Evolutionary conservation across 257 asterid genomes (phyloP).

Genomic region (Scutellaria baicalensis): DNA sequence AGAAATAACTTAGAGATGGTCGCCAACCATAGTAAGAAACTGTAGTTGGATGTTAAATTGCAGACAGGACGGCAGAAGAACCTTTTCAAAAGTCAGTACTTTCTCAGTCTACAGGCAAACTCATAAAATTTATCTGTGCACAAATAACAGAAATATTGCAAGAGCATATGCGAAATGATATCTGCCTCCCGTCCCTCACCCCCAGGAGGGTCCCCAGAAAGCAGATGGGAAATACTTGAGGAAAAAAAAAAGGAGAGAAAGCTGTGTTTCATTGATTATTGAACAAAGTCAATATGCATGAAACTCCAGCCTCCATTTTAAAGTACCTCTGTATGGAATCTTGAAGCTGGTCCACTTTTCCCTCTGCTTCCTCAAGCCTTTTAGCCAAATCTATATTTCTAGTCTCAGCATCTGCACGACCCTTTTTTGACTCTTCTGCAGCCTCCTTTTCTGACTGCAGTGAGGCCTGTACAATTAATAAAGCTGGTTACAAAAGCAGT

Average conservation of each 20-base stretch:
- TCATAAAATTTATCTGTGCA: background rate
- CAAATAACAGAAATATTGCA: constrained; percentile 2
- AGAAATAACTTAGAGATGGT: background rate
- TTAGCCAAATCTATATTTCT: constrained; percentile 52
- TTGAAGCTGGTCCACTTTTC: constrained; percentile 73
- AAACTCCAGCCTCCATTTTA: background rate
- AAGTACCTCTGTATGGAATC: constrained; percentile 79
- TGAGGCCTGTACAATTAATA: constrained; percentile 46
- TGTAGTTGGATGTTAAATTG: background rate
- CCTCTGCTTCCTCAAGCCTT: constrained; percentile 65
- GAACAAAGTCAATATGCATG: background rate
- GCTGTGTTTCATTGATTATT: background rate
- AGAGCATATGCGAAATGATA: background rate
- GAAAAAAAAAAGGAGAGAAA: background rate
- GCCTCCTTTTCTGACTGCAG: constrained; percentile 64
- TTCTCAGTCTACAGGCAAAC: background rate
- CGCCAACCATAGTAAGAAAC: background rate
- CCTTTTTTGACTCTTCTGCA: constrained; percentile 62
- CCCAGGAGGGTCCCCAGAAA: background rate
- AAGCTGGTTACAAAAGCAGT: constrained; percentile 9
- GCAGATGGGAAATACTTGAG: background rate
- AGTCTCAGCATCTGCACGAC: constrained; percentile 49
- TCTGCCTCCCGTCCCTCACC: background rate
- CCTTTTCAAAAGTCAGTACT: background rate
- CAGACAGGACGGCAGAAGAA: background rate